These are phyloP conservation scores for Schwanniomyces occidentalis DNA, from an alignment of 805 yeast species.

Conservation along the genomic window DNA sequence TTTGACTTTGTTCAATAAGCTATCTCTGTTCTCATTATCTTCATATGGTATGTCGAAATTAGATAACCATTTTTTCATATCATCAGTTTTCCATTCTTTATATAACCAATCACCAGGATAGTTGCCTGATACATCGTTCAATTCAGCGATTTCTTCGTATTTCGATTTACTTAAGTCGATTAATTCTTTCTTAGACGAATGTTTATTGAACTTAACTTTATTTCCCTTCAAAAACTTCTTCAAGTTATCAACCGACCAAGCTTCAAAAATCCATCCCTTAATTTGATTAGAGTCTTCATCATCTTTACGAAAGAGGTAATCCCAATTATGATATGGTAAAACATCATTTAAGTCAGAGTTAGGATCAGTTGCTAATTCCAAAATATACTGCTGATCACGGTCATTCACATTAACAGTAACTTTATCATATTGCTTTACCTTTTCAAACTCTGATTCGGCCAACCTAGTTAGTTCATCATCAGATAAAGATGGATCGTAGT, in stretches of 20 bases:
- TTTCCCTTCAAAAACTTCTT: constrained; percentile 29
- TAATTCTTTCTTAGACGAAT: constrained; percentile 34
- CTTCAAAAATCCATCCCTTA: constrained; percentile 48
- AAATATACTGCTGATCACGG: constrained; percentile 13
- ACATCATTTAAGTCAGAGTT: constrained; percentile 12
- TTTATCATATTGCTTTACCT: constrained; percentile 13
- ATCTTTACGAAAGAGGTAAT: constrained; percentile 12
- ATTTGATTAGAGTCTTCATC: constrained; percentile 8
- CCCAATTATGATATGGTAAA: constrained; percentile 18
- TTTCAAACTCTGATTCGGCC: constrained; percentile 26
- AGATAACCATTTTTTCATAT: constrained; percentile 50
- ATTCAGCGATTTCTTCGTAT: constrained; percentile 38
- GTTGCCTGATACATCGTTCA: constrained; percentile 38
- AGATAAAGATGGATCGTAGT: constrained; percentile 19
- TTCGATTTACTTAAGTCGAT: constrained; percentile 41
- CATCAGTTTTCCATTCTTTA: constrained; percentile 51
- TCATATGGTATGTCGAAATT: constrained; percentile 39
- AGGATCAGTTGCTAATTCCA: constrained; percentile 15
- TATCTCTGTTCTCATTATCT: constrained; percentile 43
- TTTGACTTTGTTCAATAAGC: constrained; percentile 46
- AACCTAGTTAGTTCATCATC: constrained; percentile 22
- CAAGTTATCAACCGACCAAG: constrained; percentile 42
- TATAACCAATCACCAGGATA: constrained; percentile 57
- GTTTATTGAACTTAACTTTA: constrained; percentile 26
- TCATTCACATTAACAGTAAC: constrained; percentile 8